Conservation (phyloP, 2,329 filamentous ascomycete genomes). For the Xylaria sp. region DNA sequence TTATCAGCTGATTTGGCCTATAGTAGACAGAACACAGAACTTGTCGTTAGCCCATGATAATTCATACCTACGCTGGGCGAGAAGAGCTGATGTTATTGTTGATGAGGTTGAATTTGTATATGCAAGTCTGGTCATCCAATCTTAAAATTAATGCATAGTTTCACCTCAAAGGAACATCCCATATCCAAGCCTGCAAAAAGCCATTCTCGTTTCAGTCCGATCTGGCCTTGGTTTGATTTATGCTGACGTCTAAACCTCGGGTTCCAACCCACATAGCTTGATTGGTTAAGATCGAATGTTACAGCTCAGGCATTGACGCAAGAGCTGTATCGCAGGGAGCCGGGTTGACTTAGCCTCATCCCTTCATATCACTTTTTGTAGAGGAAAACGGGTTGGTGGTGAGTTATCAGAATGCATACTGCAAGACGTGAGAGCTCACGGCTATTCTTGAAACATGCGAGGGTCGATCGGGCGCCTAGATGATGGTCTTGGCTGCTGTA, state of each 20-base stretch:
- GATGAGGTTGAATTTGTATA: not conserved
- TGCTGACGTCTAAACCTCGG: slow-evolving; percentile 30
- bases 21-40: slow-evolving; percentile 23
- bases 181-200: not conserved
- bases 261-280: slow-evolving; percentile 36
- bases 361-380: slow-evolving; percentile 38
- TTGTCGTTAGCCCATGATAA: slow-evolving; percentile 1
- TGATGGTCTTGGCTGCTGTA: slow-evolving; percentile 28
- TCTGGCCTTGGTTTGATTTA: not conserved
- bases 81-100: slow-evolving; percentile 1
- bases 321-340: slow-evolving; percentile 18
- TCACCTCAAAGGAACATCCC: not conserved
- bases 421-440: slow-evolving; percentile 5
- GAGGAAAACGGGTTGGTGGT: not conserved
- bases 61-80: not conserved
- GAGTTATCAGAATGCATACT: slow-evolving; percentile 5
- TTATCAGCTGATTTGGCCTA: slow-evolving; percentile 23
- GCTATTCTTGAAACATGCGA: slow-evolving; percentile 31
- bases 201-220: slow-evolving; percentile 15
- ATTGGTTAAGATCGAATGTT: slow-evolving; percentile 38
- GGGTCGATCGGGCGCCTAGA: slow-evolving; percentile 31
- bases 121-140: slow-evolving; percentile 2
- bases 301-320: slow-evolving; percentile 15
- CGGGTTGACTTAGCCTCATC: slow-evolving; percentile 41
- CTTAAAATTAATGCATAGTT: not conserved